A percentile compares a stretch with the other conserved stretches of the same genome.
Conservation (phyloP, 805 yeast species). For the Yarrowia divulgata region DNA sequence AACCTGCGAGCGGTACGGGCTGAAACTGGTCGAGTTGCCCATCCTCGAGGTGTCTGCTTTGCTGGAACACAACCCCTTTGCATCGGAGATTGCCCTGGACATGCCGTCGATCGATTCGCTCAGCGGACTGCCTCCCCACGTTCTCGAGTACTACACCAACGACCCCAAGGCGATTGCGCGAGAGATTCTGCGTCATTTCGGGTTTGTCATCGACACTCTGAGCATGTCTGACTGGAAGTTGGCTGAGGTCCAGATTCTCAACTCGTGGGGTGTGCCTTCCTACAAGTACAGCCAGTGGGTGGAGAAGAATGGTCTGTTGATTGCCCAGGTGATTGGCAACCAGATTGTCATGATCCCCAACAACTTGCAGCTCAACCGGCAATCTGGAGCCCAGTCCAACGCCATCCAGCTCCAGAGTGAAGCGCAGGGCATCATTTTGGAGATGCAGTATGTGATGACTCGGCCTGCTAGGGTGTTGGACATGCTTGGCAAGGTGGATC, state of each 20-base stretch:
- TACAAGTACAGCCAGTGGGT: conserved; percentile 88
- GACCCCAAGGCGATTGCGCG: conserved; percentile 71
- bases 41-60: conserved; percentile 84
- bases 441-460: conserved; percentile 26
- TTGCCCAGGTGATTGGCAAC: conserved; percentile 86
- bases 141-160: conserved; percentile 23
- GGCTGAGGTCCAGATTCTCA: conserved; percentile 66
- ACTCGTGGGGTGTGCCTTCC: conserved; percentile 90
- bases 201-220: conserved; percentile 82
- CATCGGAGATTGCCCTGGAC: conserved; percentile 55
- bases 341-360: conserved; percentile 85
- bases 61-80: conserved; percentile 83
- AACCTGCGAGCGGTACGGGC: conserved; percentile 83
- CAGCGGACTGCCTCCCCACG: conserved; percentile 10
- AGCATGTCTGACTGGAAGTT: conserved; percentile 65
- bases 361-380: conserved; percentile 78
- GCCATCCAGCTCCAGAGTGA: conserved; percentile 20
- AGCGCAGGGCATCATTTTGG: conserved; percentile 27
- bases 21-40: conserved; percentile 84
- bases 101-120: conserved; percentile 3
- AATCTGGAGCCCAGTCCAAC: conserved; percentile 54
- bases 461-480: not conserved
- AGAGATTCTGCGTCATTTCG: conserved; percentile 69
- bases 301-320: conserved; percentile 86
- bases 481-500: conserved; percentile 24